These are phyloP conservation scores for Maudiozyma barnettii DNA, from an alignment of 805 yeast genomes.

Conservation along the genomic window DNA sequence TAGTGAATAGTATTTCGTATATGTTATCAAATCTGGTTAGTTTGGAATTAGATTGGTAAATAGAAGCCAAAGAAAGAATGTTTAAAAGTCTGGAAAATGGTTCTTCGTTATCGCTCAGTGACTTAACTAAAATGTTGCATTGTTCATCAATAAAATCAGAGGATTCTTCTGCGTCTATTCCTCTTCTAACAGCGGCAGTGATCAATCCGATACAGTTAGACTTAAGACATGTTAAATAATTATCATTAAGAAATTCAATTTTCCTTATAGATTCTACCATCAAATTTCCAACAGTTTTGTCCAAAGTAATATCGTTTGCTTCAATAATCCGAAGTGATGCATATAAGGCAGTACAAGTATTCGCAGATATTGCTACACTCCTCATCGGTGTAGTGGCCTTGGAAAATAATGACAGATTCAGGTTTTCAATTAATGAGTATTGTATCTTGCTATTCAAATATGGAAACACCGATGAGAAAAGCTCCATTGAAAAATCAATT, in stretches of 20 bases:
- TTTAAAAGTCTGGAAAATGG: constrained; percentile 58
- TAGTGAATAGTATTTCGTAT: constrained; percentile 46
- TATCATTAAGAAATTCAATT: constrained; percentile 34
- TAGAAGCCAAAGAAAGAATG: constrained; percentile 40
- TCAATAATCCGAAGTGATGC: constrained; percentile 32
- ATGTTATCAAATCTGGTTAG: constrained; percentile 35
- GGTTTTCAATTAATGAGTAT: constrained; percentile 73
- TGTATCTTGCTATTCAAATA: constrained; percentile 69
- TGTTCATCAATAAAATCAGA: constrained; percentile 30
- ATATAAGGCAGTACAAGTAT: constrained; percentile 55
- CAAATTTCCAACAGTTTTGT: constrained; percentile 34
- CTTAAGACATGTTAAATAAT: constrained; percentile 36
- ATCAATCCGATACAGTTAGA: constrained; percentile 53
- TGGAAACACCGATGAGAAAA: constrained; percentile 65
- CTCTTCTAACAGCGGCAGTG: constrained; percentile 25
- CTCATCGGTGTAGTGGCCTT: constrained; percentile 29
- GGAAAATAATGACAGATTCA: constrained; percentile 48
- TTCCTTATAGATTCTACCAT: constrained; percentile 43
- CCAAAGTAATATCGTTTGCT: constrained; percentile 20
- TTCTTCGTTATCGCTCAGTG: constrained; percentile 53
- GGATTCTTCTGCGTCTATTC: constrained; percentile 4
- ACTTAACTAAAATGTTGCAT: constrained; percentile 47
- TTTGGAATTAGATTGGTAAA: constrained; percentile 35
- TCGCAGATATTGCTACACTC: constrained; percentile 45
- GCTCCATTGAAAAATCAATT: constrained; percentile 70